Base-by-base conservation (phyloP, 116 monocot genomes). In the Phalaenopsis hybrid region DNA sequence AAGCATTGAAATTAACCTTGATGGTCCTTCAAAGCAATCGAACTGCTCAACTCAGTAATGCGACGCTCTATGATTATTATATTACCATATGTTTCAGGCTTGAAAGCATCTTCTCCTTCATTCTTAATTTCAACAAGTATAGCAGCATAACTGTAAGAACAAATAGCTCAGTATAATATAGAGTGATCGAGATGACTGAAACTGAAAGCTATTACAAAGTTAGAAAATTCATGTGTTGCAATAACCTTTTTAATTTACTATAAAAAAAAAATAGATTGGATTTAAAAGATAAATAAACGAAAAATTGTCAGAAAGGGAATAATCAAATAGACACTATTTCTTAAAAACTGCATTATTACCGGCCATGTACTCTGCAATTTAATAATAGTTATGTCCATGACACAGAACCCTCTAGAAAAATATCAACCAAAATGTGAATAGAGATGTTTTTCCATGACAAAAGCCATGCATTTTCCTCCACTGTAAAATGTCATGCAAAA, bases 21-120 rank as follows among this genome's bases (percentile, higher is more conserved):
- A 69, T 67, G 79, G 63, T 98, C 89, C 89, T 95, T 98, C 70
- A 98, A 81, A 79, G 85, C 34, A 44, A 83, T 91, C 51, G 95
- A 85, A 70, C 85, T 89, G 79, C 83, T 76, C 33, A 93, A 87
- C 43, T 93, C 90, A 8, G 92, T 93, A 80, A 98, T 98, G 79
- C 90, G 88, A 21, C 98, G 91, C 75, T 98, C 95, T 4, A 98
- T 48, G 1, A 89, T 90, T 79, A 98, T 89, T 20, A 86, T 37
- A 61, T 92, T 86, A 4, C 95, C 98, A 76, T 98, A 98, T 15
- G 49, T 57, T 25, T 98, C 93, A 52, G 80, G 92, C 88, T 93
- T 92, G 81, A 93, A 98, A 69, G 95, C 93, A 84, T 98, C 98
- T 63, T 88, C 92, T 50, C 98, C 98, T 75, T 83, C 81, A 86